Percentiles rank a stretch among this genome's conserved stretches.
Conservation (phyloP, 768 basidiomycete species). For the Coprinellus aureogranulatus region DNA sequence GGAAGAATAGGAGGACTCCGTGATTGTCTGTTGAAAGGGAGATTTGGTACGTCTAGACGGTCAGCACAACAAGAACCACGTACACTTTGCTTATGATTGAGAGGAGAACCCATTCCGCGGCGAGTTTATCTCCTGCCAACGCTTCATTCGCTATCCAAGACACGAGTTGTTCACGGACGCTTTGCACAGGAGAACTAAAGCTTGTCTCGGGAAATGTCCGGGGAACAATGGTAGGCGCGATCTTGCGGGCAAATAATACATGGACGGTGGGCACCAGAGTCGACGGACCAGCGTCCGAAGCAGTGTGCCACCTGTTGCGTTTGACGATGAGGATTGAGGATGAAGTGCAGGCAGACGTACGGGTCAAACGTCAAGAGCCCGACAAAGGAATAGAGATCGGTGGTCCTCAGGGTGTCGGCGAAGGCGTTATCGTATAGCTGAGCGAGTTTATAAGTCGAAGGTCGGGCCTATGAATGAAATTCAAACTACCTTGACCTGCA, state of each 20-base stretch:
- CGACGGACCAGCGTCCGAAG: constrained; percentile 36
- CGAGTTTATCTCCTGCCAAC: constrained; percentile 63
- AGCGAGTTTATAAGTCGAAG: neutral
- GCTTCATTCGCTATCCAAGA: constrained; percentile 71
- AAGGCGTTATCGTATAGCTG: constrained; percentile 59
- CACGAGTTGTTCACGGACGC: constrained; percentile 54
- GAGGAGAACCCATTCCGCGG: constrained; percentile 76
- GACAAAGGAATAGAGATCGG: constrained; percentile 66
- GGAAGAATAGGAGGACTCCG: constrained; percentile 67
- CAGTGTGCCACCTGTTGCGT: constrained; percentile 33
- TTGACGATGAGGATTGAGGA: constrained; percentile 7
- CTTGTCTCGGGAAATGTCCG: constrained; percentile 33
- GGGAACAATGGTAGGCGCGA: constrained; percentile 39
- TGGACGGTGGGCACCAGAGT: constrained; percentile 63
- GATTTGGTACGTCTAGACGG: too few species aligned
- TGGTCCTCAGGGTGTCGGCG: constrained; percentile 50
- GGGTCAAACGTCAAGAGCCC: constrained; percentile 69
- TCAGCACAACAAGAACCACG: too few species aligned
- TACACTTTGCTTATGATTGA: constrained; percentile 62
- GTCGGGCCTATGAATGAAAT: neutral
- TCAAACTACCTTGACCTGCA: constrained; percentile 62
- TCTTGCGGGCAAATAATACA: constrained; percentile 52
- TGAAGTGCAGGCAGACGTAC: constrained; percentile 39
- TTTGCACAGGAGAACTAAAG: constrained; percentile 13
- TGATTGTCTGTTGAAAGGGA: constrained; percentile 50